phyloP scores from a whole-genome alignment of 164 flowering plant genomes.

The Annona cherimola region DNA sequence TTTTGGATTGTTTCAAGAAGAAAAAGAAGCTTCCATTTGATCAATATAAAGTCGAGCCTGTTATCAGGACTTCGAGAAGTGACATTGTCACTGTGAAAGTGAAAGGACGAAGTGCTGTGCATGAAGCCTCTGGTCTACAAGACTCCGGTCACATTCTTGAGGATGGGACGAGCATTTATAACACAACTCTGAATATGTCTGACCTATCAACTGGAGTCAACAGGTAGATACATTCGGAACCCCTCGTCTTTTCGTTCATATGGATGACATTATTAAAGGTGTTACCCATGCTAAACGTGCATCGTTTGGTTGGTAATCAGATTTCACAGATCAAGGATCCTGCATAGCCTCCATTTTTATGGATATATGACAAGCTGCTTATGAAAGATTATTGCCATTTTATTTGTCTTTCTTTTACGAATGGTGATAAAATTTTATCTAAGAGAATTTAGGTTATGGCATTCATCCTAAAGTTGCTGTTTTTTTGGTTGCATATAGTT shows the following conservation, averaged over 20 bases:
- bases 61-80: conserved; percentile 35
- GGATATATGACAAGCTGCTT: too few species aligned
- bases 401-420: too few species aligned
- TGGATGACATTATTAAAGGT: too few species aligned
- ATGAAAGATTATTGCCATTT: too few species aligned
- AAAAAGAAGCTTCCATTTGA: conserved; percentile 78
- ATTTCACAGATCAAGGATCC: too few species aligned
- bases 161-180: conserved; percentile 76
- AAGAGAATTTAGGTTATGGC: too few species aligned
- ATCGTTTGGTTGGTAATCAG: too few species aligned
- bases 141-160: conserved; percentile 92
- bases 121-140: conserved; percentile 88
- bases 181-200: conserved; percentile 87
- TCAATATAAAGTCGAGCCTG: conserved; percentile 57
- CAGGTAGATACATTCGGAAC: conserved; percentile 42
- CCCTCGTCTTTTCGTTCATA: neutral
- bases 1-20: conserved; percentile 64
- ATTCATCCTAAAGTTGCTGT: too few species aligned
- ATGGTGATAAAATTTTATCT: too few species aligned
- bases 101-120: conserved; percentile 91
- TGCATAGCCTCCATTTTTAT: too few species aligned
- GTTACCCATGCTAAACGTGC: too few species aligned
- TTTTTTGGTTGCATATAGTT: too few species aligned
- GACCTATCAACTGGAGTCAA: conserved; percentile 90
- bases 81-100: conserved; percentile 74